Conservation (phyloP, 1,284 basidiomycete species). For the Cryptococcus sp. region DNA sequence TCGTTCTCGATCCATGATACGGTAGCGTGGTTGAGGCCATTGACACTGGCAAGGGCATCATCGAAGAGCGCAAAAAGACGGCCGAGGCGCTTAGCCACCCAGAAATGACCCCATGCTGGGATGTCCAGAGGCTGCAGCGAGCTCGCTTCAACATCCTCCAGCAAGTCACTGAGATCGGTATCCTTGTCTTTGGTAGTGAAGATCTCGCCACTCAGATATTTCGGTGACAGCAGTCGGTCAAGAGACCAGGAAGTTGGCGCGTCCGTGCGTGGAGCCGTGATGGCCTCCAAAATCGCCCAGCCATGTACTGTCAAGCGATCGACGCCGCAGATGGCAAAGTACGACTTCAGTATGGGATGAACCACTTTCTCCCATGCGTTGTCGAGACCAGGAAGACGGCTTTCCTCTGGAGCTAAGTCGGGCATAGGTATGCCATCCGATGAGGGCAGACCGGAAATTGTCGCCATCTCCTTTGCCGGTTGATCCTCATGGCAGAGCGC, state of each 20-base stretch:
- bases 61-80: conserved; percentile 38
- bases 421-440: conserved; percentile 31
- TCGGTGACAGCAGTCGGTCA: conserved; percentile 31
- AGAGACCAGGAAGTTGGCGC: conserved; percentile 20
- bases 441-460: conserved; percentile 37
- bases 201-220: conserved; percentile 35
- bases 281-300: conserved; percentile 44
- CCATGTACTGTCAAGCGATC: conserved; percentile 41
- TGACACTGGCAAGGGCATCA: conserved; percentile 33
- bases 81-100: conserved; percentile 38
- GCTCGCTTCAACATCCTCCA: conserved; percentile 25
- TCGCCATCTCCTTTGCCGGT: conserved; percentile 33
- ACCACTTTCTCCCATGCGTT: conserved; percentile 41
- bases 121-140: conserved; percentile 33
- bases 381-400: conserved; percentile 34
- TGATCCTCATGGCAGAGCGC: conserved; percentile 40
- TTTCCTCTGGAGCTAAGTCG: conserved; percentile 28
- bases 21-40: conserved; percentile 26
- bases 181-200: conserved; percentile 29
- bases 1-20: conserved; percentile 29
- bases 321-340: conserved; percentile 37
- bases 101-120: conserved; percentile 41
- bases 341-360: conserved; percentile 32
- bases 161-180: conserved; percentile 8
- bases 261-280: conserved; percentile 22